Conservation (phyloP, 768 basidiomycete species). For the Boletus rubroflammeus region DNA sequence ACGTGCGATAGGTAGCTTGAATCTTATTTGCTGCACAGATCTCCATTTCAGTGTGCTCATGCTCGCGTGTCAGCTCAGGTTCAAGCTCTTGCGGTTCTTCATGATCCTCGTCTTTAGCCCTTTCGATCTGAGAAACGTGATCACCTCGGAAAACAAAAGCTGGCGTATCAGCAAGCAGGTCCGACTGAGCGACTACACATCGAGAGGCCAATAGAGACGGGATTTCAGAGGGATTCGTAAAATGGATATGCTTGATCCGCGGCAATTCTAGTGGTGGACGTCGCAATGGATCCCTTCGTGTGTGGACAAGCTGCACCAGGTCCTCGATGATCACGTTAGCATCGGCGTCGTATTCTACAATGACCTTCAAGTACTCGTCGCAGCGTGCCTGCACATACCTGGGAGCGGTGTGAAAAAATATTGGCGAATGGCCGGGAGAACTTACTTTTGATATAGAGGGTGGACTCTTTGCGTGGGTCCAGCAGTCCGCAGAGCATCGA, state of each 20-base stretch:
- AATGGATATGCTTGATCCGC: slow-evolving; percentile 32
- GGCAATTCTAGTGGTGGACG: no score
- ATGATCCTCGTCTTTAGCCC: no score
- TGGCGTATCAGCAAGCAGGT: slow-evolving; percentile 12
- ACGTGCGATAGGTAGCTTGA: slow-evolving; percentile 15
- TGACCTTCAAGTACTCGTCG: slow-evolving; percentile 10
- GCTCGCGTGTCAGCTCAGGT: slow-evolving; percentile 12
- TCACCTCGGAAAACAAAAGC: slow-evolving; percentile 16
- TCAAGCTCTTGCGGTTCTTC: neutral
- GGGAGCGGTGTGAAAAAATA: neutral
- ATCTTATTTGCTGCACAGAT: slow-evolving; percentile 22
- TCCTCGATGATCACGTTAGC: slow-evolving; percentile 6
- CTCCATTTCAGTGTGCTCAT: slow-evolving; percentile 27
- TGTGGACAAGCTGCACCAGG: slow-evolving; percentile 25
- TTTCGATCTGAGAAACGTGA: no score
- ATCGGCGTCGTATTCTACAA: slow-evolving; percentile 10
- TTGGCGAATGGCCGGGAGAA: no score
- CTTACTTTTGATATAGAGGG: slow-evolving; percentile 6
- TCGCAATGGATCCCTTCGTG: no score
- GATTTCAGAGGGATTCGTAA: slow-evolving; percentile 29
- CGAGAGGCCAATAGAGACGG: slow-evolving; percentile 27
- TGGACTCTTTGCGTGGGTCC: slow-evolving; percentile 1
- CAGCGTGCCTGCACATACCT: neutral
- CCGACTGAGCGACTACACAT: slow-evolving; percentile 9
- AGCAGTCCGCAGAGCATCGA: slow-evolving; percentile 4